A percentile compares a stretch with the other conserved stretches of the same genome.
Evolutionary conservation across 2,329 filamentous ascomycete genomes (phyloP).

Genomic region (Thermothelomyces thermophilus): DNA sequence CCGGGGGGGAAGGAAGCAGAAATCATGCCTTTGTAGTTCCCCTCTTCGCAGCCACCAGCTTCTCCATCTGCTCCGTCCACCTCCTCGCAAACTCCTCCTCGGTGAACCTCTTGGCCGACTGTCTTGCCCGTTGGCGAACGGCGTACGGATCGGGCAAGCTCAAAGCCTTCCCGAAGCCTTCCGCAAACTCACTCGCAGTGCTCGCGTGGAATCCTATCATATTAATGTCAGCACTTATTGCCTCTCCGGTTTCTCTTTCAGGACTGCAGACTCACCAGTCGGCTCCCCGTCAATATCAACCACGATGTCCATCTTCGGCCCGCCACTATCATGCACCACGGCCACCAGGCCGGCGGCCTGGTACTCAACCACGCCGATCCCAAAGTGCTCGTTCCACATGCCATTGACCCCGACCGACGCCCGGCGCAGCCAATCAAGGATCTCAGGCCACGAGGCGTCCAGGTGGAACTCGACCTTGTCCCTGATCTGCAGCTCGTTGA

Average conservation of each 20-base stretch:
- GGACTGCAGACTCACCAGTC: constrained; percentile 58
- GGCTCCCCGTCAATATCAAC: constrained; percentile 68
- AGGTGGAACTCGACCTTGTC: constrained; percentile 81
- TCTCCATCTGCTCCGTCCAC: constrained; percentile 71
- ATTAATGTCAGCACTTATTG: not conserved
- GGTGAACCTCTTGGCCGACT: constrained; percentile 77
- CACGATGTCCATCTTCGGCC: constrained; percentile 90
- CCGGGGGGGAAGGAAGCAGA: no score
- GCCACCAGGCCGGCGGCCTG: constrained; percentile 89
- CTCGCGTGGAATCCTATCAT: constrained; percentile 73
- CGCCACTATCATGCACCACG: constrained; percentile 89
- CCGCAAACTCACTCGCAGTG: constrained; percentile 70
- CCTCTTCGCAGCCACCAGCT: constrained; percentile 46
- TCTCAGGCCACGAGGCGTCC: constrained; percentile 82
- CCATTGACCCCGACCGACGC: constrained; percentile 87
- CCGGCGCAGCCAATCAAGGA: constrained; percentile 69
- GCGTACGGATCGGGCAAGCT: constrained; percentile 63
- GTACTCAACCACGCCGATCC: constrained; percentile 96
- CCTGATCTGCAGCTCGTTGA: constrained; percentile 78
- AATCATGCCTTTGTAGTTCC: constrained; percentile 3
- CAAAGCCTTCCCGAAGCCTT: constrained; percentile 71
- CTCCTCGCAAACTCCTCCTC: constrained; percentile 76
- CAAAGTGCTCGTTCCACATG: constrained; percentile 99
- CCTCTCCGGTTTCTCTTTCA: no score
- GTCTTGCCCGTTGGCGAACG: constrained; percentile 68